Conservation (phyloP, 2,329 filamentous ascomycete genomes). For the Aureobasidium lini region DNA sequence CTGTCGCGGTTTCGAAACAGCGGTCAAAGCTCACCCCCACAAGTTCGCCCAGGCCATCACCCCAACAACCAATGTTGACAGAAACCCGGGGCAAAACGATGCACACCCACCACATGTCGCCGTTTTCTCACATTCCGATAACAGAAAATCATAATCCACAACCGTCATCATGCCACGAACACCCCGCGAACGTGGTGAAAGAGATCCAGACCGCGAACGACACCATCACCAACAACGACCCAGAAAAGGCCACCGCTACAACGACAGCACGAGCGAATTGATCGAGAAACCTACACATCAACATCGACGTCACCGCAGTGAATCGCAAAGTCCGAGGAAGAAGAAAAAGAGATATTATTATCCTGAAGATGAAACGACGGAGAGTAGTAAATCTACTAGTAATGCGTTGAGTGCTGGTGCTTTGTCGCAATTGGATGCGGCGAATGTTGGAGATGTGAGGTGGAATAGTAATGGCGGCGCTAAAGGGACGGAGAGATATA, state of each 20-base stretch:
- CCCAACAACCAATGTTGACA: constrained; percentile 8
- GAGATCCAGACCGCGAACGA: constrained; percentile 12
- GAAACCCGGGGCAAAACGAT: neutral
- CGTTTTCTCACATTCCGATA: neutral
- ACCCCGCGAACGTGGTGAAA: constrained; percentile 13
- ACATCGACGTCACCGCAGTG: neutral
- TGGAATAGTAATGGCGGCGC: constrained; percentile 13
- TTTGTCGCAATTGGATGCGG: constrained; percentile 57
- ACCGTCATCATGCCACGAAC: neutral
- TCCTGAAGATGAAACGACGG: neutral
- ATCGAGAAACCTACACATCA: neutral
- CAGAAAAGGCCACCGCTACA: constrained; percentile 27
- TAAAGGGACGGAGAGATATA: neutral
- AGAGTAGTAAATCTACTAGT: constrained; percentile 18
- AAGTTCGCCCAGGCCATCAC: neutral
- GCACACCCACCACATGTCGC: neutral
- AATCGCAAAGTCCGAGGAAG: neutral
- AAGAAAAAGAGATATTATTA: neutral
- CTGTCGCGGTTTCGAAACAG: neutral
- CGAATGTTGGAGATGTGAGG: constrained; percentile 13
- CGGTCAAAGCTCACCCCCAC: neutral
- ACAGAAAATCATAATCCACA: neutral
- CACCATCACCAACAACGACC: constrained; percentile 22
- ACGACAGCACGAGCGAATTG: constrained; percentile 27
- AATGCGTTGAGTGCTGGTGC: constrained; percentile 47